phyloP scores from a whole-genome alignment of 192 early-diverging fungal species.

The Gryganskiella cystojenkinii region DNA sequence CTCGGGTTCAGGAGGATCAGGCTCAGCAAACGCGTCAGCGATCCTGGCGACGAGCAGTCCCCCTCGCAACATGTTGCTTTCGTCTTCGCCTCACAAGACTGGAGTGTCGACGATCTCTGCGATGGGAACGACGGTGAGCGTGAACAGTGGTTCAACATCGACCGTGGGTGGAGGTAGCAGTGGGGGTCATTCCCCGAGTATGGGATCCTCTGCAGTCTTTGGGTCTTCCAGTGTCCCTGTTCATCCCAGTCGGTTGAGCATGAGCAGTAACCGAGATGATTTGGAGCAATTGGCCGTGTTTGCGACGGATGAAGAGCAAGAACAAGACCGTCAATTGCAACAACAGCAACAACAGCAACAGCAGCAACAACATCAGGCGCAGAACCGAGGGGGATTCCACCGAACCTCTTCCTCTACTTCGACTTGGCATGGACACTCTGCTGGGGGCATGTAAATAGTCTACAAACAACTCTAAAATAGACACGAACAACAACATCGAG shows the following conservation, averaged over 20 bases:
- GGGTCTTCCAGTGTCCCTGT: slow-evolving; percentile 25
- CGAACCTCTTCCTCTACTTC: slow-evolving; percentile 40
- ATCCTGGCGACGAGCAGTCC: slow-evolving; percentile 31
- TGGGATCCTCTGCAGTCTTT: slow-evolving; percentile 16
- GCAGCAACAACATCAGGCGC: slow-evolving; percentile 17
- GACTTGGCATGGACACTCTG: slow-evolving; percentile 33
- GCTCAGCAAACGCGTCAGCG: slow-evolving; percentile 1
- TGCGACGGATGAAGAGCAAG: slow-evolving; percentile 52
- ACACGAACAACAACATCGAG: no score
- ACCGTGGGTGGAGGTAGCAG: background rate
- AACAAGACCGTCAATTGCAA: slow-evolving; percentile 6
- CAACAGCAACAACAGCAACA: slow-evolving; percentile 23
- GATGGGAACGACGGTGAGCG: slow-evolving; percentile 39
- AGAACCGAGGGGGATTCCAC: slow-evolving; percentile 16
- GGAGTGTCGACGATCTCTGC: slow-evolving; percentile 36
- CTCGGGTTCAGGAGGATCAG: slow-evolving; percentile 5
- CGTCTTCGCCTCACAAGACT: slow-evolving; percentile 40
- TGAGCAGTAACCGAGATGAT: slow-evolving; percentile 38
- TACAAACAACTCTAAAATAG: no score
- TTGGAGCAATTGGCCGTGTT: slow-evolving; percentile 50
- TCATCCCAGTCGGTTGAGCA: slow-evolving; percentile 44
- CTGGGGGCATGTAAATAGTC: slow-evolving; percentile 23
- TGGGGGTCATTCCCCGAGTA: slow-evolving; percentile 16
- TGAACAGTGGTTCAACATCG: slow-evolving; percentile 5
- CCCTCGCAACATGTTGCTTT: slow-evolving; percentile 37